A percentile compares a stretch with the other conserved stretches of the same genome.
Conservation (phyloP, 768 basidiomycete genomes). For the Termitomyces bulborhizus region DNA sequence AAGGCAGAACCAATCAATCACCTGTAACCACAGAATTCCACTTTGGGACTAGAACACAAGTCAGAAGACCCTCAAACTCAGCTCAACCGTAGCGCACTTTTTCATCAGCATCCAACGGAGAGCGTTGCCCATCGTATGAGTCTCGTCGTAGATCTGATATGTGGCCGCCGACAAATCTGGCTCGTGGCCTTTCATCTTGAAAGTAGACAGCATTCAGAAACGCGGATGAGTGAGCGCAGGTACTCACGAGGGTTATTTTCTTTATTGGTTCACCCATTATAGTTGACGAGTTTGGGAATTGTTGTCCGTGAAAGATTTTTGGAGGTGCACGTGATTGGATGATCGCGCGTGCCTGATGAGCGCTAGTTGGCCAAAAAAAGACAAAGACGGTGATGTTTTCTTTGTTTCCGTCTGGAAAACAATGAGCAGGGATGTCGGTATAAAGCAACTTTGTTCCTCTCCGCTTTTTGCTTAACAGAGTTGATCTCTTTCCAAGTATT, state of each 20-base stretch:
- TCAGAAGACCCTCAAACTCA: background rate
- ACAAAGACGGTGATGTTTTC: constrained; percentile 7
- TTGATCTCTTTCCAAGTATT: constrained; percentile 5
- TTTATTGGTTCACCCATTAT: constrained; percentile 32
- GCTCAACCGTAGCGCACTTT: constrained; percentile 53
- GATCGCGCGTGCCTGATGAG: background rate
- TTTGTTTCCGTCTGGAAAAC: constrained; percentile 15
- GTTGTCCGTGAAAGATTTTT: background rate
- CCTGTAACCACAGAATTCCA: constrained; percentile 99
- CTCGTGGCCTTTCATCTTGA: constrained; percentile 77
- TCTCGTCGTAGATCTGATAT: constrained; percentile 88
- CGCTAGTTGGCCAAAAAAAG: constrained; percentile 1
- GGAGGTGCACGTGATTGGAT: constrained; percentile 3
- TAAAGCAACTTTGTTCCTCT: constrained; percentile 20
- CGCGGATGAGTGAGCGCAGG: background rate
- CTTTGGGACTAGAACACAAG: constrained; percentile 64
- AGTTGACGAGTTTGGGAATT: too few relatives aligned
- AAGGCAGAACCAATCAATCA: constrained; percentile 22
- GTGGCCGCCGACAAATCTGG: constrained; percentile 85
- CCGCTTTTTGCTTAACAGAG: constrained; percentile 15
- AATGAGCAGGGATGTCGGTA: constrained; percentile 9
- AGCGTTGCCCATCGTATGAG: constrained; percentile 93
- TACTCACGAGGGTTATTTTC: constrained; percentile 37
- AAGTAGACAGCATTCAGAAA: background rate
- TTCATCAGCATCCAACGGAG: constrained; percentile 99